Conservation (phyloP, 1,139 yeast species). For the Sugiyamaella xylanicola region DNA sequence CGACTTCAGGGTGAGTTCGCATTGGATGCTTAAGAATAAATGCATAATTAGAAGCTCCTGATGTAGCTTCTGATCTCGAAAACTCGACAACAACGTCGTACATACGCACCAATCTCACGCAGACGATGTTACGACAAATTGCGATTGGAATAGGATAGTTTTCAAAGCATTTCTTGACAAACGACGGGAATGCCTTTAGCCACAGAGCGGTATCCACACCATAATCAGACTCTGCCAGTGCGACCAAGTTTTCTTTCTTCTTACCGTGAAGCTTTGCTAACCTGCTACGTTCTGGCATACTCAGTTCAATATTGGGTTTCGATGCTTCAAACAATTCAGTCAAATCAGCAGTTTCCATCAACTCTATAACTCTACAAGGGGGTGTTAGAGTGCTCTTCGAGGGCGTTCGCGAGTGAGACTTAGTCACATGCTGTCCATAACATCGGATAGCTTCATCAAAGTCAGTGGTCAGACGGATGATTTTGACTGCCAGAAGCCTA, state of each 20-base stretch:
- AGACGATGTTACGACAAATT: constrained; percentile 86
- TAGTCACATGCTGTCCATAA: constrained; percentile 25
- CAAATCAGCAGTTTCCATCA: constrained; percentile 71
- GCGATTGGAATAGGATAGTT: constrained; percentile 94
- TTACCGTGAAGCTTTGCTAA: constrained; percentile 63
- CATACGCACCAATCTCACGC: constrained; percentile 85
- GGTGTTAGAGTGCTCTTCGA: constrained; percentile 49
- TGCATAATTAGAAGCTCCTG: constrained; percentile 20
- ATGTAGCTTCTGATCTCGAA: constrained; percentile 15
- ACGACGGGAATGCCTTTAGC: constrained; percentile 82
- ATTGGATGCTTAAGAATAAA: constrained; percentile 39
- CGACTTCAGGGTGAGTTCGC: constrained; percentile 63
- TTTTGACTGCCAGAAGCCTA: constrained; percentile 72
- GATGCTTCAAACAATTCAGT: constrained; percentile 54
- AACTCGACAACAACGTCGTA: constrained; percentile 65
- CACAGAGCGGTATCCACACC: constrained; percentile 96
- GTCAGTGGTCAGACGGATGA: constrained; percentile 73
- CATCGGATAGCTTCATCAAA: constrained; percentile 77
- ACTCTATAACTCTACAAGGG: constrained; percentile 77
- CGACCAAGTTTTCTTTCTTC: constrained; percentile 58
- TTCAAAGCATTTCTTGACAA: constrained; percentile 72
- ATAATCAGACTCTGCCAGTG: constrained; percentile 85
- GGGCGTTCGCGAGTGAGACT: constrained; percentile 29
- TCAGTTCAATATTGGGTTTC: constrained; percentile 61
- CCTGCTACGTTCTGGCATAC: constrained; percentile 79